Evolutionary conservation across 139 green algal genomes (phyloP), one percentile per base, ranked within the genome.

Genomic region (Pleodorina starrii): DNA sequence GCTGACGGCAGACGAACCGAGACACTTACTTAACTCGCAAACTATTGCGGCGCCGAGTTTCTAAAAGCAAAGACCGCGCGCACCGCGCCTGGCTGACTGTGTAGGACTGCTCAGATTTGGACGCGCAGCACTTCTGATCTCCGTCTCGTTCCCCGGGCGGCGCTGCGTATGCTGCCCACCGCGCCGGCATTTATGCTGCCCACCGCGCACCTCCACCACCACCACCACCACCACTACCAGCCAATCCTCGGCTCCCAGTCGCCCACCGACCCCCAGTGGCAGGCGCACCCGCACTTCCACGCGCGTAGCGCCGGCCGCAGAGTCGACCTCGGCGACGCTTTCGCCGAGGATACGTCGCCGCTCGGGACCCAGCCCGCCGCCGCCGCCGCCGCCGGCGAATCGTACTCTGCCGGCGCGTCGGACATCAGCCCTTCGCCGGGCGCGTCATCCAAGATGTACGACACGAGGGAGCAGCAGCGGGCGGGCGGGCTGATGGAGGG

Each of bases 121-220:
- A n/a, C n/a, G n/a, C n/a, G n/a, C n/a, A n/a, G n/a, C n/a, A n/a
- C n/a, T n/a, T n/a, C n/a, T n/a, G n/a, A n/a, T n/a, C n/a, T n/a
- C n/a, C n/a, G n/a, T n/a, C n/a, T n/a, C n/a, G n/a, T n/a, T n/a
- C n/a, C n/a, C n/a, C n/a, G n/a, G n/a, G n/a, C n/a, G n/a, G n/a
- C n/a, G n/a, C n/a, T n/a, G 63, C 29, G 63, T 23, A 73, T 73
- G 63, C 63, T 73, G 2, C 63, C 63, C 63, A 73, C 21, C 32
- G 27, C 63, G 63, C 63, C 63, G 27, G 12, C 63, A n/a, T 46
- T 80, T 14, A 80, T 80, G 72, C 19, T 80, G 40, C 72, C 72
- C 16, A 80, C 72, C 43, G 42, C 72, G 4, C 72, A 59, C 42
- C 40, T 80, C 23, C 72, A 80, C 35, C 72, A 57, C 40, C 38